Evolutionary conservation across 2,329 filamentous ascomycete genomes (phyloP), one percentile per base, ranked within the genome.

Genomic region (Aureobasidium leucospermi): DNA sequence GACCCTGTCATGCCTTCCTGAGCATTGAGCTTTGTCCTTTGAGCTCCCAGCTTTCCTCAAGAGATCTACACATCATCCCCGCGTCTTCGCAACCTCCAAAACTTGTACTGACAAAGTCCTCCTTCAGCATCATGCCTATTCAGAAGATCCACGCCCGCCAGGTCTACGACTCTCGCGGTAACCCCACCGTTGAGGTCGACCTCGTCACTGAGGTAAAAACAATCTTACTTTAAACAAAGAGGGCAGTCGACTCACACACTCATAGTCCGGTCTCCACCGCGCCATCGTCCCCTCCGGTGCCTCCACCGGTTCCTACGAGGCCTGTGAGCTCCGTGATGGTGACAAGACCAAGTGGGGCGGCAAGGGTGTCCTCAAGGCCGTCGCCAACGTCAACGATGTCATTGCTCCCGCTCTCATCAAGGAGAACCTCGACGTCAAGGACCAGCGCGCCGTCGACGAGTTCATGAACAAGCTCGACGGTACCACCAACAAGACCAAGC

Each of bases 121-220:
- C 55, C 19, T 7, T n/a, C 55, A 58, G 55, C 5, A 58, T 19
- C 68, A 99, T 99, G 94, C 81, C 89, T 67, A 80, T 80, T 73
- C 74, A 74, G 67, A 79, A 79, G 74, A 79, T 80, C 70, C 78
- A 80, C 75, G 77, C 78, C 65, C 78, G 94, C 75, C 92, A 88
- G 73, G 91, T 99, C 82, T 99, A 80, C 85, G 94, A 99, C 85
- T 97, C 94, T 77, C 93, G 94, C 68, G 85, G 85, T 76, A 99
- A 99, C 87, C 94, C 94, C 73, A 99, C 94, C 75, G 93, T 96
- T 73, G 93, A 97, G 84, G 93, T 97, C 72, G 93, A 96, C 76
- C 85, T 96, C 70, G 88, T 96, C 79, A 96, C 92, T 70, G 23
- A 23, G 23, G 23, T 23, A 23, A 23, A 23, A 23, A 23, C 23